Evolutionary conservation across 805 yeast genomes (phyloP), one percentile per base, ranked within the genome.

Genomic region (Monosporozyma yasuniensis): DNA sequence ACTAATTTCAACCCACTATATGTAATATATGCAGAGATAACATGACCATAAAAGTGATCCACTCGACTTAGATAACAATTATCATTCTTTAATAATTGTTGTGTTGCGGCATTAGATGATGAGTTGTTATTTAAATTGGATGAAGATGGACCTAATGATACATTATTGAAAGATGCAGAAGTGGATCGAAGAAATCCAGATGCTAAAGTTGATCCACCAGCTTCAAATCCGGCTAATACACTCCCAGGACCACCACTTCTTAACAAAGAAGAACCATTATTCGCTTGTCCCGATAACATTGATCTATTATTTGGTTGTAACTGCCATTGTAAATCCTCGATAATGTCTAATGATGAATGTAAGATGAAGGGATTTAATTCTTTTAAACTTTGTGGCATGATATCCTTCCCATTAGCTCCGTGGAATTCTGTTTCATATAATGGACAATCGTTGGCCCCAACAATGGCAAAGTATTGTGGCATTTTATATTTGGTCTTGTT

Each of bases 251-350:
- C 37, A n/a, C 53, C 35, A 25, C 37, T 34, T 34, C 28, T 30
- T 18, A 22, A 21, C 6, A 25, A 11, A n/a, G 30, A 10, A 8
- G 32, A n/a, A 10, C 19, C 38, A 37, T 32, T 32, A 32, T 32
- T 56, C 43, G 21, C 48, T 32, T 10, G 27, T 28, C n/a, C 44
- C 34, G 12, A 34, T 34, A 35, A 3, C 35, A 32, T 32, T 12
- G 42, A 10, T 39, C 42, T 39, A 21, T 39, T 39, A 39, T 39
- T 37, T 6, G 51, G 51, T 21, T 16, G 32, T 34, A 37, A 18
- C n/a, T 79, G 77, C 91, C 96, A 89, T 62, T 89, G 97, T 2
- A 80, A 68, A 58, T 90, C 96, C 55, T 93, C 96, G 0, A 93
- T 81, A n/a, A 93, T 74, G 65, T 93, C 99, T 35, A 93, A 68